Evolutionary conservation across 345 rosid genomes (phyloP), one percentile per base, ranked within the genome.

Genomic region (Corymbia maculata): DNA sequence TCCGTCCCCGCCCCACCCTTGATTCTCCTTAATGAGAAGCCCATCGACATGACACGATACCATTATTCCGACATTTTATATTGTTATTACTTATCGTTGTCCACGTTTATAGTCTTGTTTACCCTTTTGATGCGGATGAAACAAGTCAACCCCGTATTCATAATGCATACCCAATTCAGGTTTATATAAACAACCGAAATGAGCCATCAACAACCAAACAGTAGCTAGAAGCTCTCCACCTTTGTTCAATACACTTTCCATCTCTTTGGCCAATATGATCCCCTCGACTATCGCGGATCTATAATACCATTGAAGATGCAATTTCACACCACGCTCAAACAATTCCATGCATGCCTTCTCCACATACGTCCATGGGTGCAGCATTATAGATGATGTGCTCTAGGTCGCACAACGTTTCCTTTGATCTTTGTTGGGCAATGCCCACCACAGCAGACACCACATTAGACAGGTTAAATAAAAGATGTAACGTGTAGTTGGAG

Each of bases 401-500:
- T 61, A 0, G 0, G 9, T 3, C 1, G 1, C 13, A 28, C 13
- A 30, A 61, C 1, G 2, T 28, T 16, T 28, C 70, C 4, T 61
- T 61, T 59, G 66, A 61, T 61, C 36, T 61, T 4, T 61, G 28
- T 61, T 28, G 36, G 17, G 17, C 70, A 61, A 28, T 61, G 15
- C 16, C 16, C 13, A 5, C 6, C 16, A 13, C 0, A 28, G 28
- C 12, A 0, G 4, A 55, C 61, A 55, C 12, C 61, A 55, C 26
- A 55, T 55, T 55, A 55, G 28, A 55, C 28, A 8, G 12, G 8
- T 55, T 55, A 55, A 22, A 55, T 57, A 57, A 13, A 24, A 57
- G 0, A 4, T 24, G 9, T 24, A 64, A n/a, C 0, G 13, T 3
- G 36, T n/a, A 64, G 70, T 28, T 1, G 0, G 1, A 13, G 70